A percentile compares a stretch with the other conserved stretches of the same genome.
Conservation (phyloP, 2,329 filamentous ascomycete genomes). For the Aspergillus sp. region DNA sequence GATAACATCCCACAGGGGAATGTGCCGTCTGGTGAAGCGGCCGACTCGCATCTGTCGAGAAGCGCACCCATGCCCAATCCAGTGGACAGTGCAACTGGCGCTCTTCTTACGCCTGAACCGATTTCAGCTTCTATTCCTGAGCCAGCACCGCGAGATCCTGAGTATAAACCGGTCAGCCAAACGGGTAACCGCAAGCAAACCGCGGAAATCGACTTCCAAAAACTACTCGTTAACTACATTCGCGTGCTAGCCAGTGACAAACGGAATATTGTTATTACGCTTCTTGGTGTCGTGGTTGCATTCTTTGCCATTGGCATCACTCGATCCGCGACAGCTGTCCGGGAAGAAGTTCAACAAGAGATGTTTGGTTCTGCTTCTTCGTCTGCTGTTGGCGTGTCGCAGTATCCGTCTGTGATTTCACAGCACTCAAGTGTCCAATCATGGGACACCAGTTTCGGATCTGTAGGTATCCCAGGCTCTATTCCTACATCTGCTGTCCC, state of each 20-base stretch:
- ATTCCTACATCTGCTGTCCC: too few species aligned
- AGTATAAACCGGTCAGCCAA: neutral
- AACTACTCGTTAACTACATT: conserved; percentile 47
- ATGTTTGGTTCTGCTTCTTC: conserved; percentile 2
- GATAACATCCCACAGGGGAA: conserved; percentile 10
- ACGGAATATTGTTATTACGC: conserved; percentile 44
- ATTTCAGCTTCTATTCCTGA: too few species aligned
- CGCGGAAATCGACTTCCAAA: conserved; percentile 44
- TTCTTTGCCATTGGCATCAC: conserved; percentile 28
- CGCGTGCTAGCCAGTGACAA: conserved; percentile 45
- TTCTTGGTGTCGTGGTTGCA: conserved; percentile 38
- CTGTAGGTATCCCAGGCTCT: too few species aligned
- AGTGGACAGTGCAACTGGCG: neutral
- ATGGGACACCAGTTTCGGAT: too few species aligned
- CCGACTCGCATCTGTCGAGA: conserved; percentile 1
- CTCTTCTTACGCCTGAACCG: neutral
- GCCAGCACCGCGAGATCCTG: conserved; percentile 4
- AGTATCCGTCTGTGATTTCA: neutral
- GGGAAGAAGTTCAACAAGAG: conserved; percentile 8
- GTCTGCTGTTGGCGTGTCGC: neutral
- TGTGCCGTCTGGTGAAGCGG: conserved; percentile 9
- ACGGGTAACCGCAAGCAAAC: conserved; percentile 1
- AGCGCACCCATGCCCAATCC: neutral
- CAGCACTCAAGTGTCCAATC: too few species aligned
- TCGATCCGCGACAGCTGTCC: conserved; percentile 1